Evolutionary conservation across 139 green algal genomes (phyloP), one percentile per base, ranked within the genome.

Genomic region (Parachlorella kessleri): DNA sequence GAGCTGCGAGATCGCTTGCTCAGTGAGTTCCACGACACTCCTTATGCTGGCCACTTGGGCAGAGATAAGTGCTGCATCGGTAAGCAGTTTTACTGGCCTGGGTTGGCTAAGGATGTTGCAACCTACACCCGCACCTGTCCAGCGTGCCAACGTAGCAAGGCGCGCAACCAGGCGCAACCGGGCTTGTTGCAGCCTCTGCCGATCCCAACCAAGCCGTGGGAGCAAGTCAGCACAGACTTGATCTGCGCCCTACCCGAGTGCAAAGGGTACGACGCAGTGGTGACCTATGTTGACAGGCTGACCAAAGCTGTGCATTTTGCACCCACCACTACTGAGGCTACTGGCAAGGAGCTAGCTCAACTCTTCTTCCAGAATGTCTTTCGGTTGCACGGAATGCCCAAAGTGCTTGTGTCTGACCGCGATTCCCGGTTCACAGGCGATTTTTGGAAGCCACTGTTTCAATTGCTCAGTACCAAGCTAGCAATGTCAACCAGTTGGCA

Each of bases 71-170:
- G 48, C 0, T 1, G 4, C 0, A 35, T n/a, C n/a, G n/a, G n/a
- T n/a, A n/a, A n/a, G n/a, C n/a, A 48, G 1, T 85, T 73, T 36
- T 87, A n/a, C 26, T 86, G 84, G 84, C 81, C 76, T 9, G 0
- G 9, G 28, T 4, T 86, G 70, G 18, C 39, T 85, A 2, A 4
- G 5, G 1, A 9, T 3, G 66, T 72, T n/a, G n/a, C n/a, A n/a
- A n/a, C n/a, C n/a, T n/a, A n/a, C n/a, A n/a, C n/a, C n/a, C n/a
- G n/a, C n/a, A 2, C 64, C 1, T 88, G 82, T 55, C 72, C 72
- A n/a, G 14, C 3, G 0, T 90, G 86, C 55, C 86, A 88, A 64
- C 59, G 64, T 6, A 80, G 75, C 66, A 88, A 90, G 33, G 0
- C 65, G 3, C 7, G 14, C 30, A 82, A 72, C 9, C 30, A 55